Evolutionary conservation across 176 grass and related monocot species (phyloP).

Genomic region (Juncus effusus): DNA sequence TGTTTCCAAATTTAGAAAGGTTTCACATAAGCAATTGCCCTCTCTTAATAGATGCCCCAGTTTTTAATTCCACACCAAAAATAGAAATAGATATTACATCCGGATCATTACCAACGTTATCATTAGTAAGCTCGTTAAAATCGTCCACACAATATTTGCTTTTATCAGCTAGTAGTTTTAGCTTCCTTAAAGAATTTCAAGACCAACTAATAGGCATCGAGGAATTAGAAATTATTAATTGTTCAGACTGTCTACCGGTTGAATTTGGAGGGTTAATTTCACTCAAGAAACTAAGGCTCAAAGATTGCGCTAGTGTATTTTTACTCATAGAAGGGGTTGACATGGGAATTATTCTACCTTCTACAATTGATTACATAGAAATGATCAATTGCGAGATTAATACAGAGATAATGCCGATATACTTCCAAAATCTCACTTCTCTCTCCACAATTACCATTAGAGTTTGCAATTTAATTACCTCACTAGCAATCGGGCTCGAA

Average conservation of each 20-base stretch:
- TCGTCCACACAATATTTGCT: slow-evolving; percentile 12
- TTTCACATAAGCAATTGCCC: slow-evolving; percentile 42
- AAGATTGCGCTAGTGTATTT: slow-evolving; percentile 16
- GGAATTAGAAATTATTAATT: slow-evolving; percentile 33
- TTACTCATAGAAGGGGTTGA: slow-evolving; percentile 29
- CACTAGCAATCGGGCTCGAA: slow-evolving; percentile 27
- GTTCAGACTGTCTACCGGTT: slow-evolving; percentile 22
- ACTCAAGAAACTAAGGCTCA: slow-evolving; percentile 33
- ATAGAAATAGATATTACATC: slow-evolving; percentile 42
- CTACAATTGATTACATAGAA: slow-evolving; percentile 30
- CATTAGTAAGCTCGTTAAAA: slow-evolving; percentile 36
- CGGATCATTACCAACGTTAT: slow-evolving; percentile 4
- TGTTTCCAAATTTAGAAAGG: slow-evolving; percentile 38
- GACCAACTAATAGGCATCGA: slow-evolving; percentile 28
- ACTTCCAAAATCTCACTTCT: slow-evolving; percentile 25
- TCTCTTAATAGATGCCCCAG: slow-evolving; percentile 27
- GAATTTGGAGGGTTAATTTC: slow-evolving; percentile 29
- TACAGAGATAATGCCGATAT: slow-evolving; percentile 23
- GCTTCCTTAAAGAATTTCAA: slow-evolving; percentile 24
- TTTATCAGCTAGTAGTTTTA: slow-evolving; percentile 27
- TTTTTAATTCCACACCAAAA: slow-evolving; percentile 35
- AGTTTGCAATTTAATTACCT: slow-evolving; percentile 25
- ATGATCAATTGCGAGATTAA: slow-evolving; percentile 31
- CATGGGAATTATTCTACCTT: slow-evolving; percentile 24
- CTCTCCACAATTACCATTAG: slow-evolving; percentile 25